These are phyloP conservation scores for Cichorium intybus DNA, from an alignment of 140 eudicot species.

Conservation along the genomic window DNA sequence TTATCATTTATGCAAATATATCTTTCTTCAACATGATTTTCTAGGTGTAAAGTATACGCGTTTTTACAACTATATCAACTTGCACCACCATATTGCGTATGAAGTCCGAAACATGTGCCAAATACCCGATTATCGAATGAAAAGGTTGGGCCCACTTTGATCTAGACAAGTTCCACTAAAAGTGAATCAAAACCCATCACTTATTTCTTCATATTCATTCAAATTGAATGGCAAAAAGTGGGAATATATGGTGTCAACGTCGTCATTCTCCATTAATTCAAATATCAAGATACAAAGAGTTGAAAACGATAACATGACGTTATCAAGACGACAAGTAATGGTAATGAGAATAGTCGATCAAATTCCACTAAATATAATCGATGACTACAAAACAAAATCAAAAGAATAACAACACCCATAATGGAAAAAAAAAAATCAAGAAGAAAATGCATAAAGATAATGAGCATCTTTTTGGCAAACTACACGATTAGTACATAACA, in stretches of 20 bases:
- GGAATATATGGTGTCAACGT: conserved; percentile 19
- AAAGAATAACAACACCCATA: conserved; percentile 2
- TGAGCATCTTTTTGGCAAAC: conserved; percentile 15
- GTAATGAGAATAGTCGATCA: not conserved
- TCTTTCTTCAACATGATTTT: no score
- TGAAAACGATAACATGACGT: conserved; percentile 3
- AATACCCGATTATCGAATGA: no score
- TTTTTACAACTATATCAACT: not conserved
- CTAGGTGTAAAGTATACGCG: no score
- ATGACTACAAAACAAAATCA: not conserved
- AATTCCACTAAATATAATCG: not conserved
- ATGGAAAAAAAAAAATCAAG: not conserved
- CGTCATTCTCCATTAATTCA: conserved; percentile 20
- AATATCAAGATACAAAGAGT: conserved; percentile 6
- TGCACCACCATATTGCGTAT: not conserved
- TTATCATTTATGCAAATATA: no score
- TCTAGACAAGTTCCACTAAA: conserved; percentile 4
- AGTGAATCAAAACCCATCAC: conserved; percentile 7
- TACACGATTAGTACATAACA: conserved; percentile 30
- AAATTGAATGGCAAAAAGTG: conserved; percentile 19
- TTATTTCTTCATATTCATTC: conserved; percentile 19
- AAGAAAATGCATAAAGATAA: conserved; percentile 1
- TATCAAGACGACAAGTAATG: conserved; percentile 8
- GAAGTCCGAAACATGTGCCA: conserved; percentile 1
- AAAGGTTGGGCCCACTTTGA: not conserved